Percentiles rank a stretch among this genome's conserved stretches.
phyloP scores from a whole-genome alignment of 441 rosid genomes.

The Monsonia emarginata region DNA sequence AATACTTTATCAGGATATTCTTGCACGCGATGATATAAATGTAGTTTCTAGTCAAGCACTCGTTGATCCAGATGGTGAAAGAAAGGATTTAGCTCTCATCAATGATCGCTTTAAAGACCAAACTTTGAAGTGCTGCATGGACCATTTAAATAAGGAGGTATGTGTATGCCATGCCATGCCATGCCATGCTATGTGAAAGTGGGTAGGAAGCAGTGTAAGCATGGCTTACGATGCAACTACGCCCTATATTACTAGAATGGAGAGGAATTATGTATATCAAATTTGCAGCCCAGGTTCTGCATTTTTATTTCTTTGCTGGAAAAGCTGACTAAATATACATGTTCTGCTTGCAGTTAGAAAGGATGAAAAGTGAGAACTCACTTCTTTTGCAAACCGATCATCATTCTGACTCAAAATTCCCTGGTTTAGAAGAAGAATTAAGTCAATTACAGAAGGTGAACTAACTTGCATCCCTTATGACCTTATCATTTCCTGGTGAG shows the following conservation, averaged over 20 bases:
- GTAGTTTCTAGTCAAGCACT: constrained; percentile 32
- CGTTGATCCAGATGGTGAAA: constrained; percentile 35
- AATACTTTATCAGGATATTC: constrained; percentile 39
- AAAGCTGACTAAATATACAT: constrained; percentile 6
- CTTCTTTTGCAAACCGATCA: constrained; percentile 38
- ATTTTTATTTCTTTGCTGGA: constrained; percentile 7
- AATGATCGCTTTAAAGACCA: constrained; percentile 53
- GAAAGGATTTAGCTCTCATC: constrained; percentile 39
- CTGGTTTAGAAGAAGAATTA: constrained; percentile 56
- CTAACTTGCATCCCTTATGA: constrained; percentile 3
- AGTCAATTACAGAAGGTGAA: constrained; percentile 62
- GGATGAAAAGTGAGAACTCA: constrained; percentile 89
- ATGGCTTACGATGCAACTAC: background rate
- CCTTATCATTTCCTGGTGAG: constrained; percentile 5
- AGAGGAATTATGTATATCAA: background rate
- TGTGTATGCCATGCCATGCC: too few relatives aligned
- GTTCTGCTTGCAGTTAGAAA: constrained; percentile 51
- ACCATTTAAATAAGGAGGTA: constrained; percentile 82
- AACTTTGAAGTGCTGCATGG: constrained; percentile 78
- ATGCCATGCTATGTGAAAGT: constrained; percentile 1
- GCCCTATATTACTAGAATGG: constrained; percentile 6
- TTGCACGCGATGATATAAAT: constrained; percentile 26
- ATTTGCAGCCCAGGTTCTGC: background rate
- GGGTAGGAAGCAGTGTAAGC: constrained; percentile 2
- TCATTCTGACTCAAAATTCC: constrained; percentile 43